A percentile compares a stretch with the other conserved stretches of the same genome.
Conservation (phyloP, 2,329 filamentous ascomycete genomes). For the Hymenoscyphus repandus region DNA sequence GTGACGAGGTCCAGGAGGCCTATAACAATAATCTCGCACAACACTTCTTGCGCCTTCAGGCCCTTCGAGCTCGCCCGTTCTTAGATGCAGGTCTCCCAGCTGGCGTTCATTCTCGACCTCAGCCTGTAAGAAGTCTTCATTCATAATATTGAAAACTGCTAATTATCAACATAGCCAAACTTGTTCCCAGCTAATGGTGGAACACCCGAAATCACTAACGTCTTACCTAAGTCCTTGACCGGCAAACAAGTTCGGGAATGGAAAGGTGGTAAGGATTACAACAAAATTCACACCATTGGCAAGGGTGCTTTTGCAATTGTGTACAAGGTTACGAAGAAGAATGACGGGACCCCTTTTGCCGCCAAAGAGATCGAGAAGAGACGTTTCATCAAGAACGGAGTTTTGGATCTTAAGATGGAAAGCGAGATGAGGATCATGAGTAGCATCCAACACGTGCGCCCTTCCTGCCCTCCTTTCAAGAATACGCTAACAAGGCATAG, state of each 20-base stretch:
- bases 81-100: not conserved
- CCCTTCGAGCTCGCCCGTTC: conserved; percentile 10
- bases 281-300: conserved; percentile 74
- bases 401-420: conserved; percentile 85
- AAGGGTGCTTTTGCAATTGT: conserved; percentile 95
- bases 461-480: conserved; percentile 9
- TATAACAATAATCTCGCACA: conserved; percentile 65
- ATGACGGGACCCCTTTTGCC: conserved; percentile 76
- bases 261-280: conserved; percentile 81
- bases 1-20: conserved; percentile 57
- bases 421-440: conserved; percentile 98
- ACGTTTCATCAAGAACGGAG: conserved; percentile 86
- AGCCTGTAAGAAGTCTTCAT: too few species aligned
- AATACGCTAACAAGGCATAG: conserved; percentile 37
- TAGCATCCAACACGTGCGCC: conserved; percentile 70
- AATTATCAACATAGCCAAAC: conserved; percentile 19
- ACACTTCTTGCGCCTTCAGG: conserved; percentile 48
- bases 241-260: conserved; percentile 54
- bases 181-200: conserved; percentile 22
- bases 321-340: conserved; percentile 82
- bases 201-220: conserved; percentile 10
- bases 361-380: conserved; percentile 95
- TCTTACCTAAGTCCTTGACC: not conserved
- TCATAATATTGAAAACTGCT: too few species aligned
- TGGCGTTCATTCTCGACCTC: too few species aligned